Conservation (phyloP, 441 rosid genomes). For the Gossypium davidsonii region DNA sequence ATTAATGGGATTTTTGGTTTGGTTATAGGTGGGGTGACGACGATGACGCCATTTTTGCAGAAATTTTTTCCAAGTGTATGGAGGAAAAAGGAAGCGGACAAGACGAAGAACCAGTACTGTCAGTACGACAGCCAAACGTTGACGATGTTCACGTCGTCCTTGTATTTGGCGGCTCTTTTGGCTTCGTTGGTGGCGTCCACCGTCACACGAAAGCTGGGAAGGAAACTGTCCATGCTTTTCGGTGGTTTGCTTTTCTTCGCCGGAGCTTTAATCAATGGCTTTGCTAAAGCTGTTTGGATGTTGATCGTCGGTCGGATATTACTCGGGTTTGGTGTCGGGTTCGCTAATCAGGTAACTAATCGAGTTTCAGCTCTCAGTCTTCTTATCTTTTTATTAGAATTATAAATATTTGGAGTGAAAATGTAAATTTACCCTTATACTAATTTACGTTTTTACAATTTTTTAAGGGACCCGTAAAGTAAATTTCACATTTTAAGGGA, state of each 20-base stretch:
- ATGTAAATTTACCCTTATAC: too few species aligned
- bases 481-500: too few species aligned
- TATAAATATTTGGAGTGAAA: too few species aligned
- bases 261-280: constrained; percentile 81
- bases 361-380: too few species aligned
- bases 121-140: constrained; percentile 59
- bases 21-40: constrained; percentile 74
- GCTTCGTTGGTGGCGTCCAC: constrained; percentile 57
- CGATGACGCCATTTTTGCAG: constrained; percentile 67
- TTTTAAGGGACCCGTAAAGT: too few species aligned
- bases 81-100: constrained; percentile 36
- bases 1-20: not conserved
- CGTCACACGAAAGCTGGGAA: constrained; percentile 48
- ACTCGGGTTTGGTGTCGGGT: constrained; percentile 88
- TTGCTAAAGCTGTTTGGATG: constrained; percentile 66
- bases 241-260: constrained; percentile 64
- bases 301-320: constrained; percentile 75
- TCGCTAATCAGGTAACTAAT: constrained; percentile 71
- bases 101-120: constrained; percentile 60
- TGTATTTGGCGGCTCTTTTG: constrained; percentile 68
- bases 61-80: constrained; percentile 65
- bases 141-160: constrained; percentile 83
- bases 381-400: too few species aligned
- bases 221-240: constrained; percentile 58
- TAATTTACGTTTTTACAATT: too few species aligned